Evolutionary conservation across 495 filamentous ascomycete genomes (phyloP).

Genomic region (Opeltia flavorubescens): DNA sequence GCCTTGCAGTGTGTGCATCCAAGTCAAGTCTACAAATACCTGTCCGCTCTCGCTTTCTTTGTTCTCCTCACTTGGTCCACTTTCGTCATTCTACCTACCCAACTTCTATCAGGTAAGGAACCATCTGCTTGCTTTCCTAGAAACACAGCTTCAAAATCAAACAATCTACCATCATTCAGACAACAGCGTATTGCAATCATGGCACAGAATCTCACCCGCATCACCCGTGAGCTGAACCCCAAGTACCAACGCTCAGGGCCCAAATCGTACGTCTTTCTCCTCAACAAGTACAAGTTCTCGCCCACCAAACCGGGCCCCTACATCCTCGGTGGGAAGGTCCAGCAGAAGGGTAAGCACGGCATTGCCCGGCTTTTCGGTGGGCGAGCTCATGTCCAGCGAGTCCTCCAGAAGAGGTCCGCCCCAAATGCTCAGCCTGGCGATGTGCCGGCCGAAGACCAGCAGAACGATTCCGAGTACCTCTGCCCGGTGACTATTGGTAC

Average conservation of each 20-base stretch:
- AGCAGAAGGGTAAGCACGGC: slow-evolving; percentile 31
- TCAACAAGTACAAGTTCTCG: slow-evolving; percentile 57
- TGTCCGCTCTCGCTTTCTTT: slow-evolving; percentile 9
- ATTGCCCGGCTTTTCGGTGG: slow-evolving; percentile 31
- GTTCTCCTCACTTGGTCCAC: background rate
- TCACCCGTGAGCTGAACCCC: slow-evolving; percentile 39
- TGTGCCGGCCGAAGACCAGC: slow-evolving; percentile 56
- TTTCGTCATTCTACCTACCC: no score
- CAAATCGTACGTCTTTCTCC: slow-evolving; percentile 56
- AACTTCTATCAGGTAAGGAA: no score
- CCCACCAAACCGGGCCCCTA: slow-evolving; percentile 60
- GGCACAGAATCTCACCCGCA: slow-evolving; percentile 30
- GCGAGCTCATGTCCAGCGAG: slow-evolving; percentile 26
- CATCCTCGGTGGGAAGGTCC: slow-evolving; percentile 30
- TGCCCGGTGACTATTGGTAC: slow-evolving; percentile 54
- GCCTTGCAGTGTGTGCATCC: no score
- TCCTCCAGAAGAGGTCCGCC: slow-evolving; percentile 36
- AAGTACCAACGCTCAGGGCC: slow-evolving; percentile 51
- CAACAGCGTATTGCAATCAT: slow-evolving; percentile 13
- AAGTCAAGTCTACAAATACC: slow-evolving; percentile 12
- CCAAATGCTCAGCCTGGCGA: slow-evolving; percentile 29
- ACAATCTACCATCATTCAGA: no score
- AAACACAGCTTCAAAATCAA: no score
- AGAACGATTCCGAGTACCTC: slow-evolving; percentile 60
- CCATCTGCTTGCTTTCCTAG: no score